These are phyloP conservation scores for Metschnikowia kunwiensis DNA, from an alignment of 805 yeast species.

Conservation along the genomic window DNA sequence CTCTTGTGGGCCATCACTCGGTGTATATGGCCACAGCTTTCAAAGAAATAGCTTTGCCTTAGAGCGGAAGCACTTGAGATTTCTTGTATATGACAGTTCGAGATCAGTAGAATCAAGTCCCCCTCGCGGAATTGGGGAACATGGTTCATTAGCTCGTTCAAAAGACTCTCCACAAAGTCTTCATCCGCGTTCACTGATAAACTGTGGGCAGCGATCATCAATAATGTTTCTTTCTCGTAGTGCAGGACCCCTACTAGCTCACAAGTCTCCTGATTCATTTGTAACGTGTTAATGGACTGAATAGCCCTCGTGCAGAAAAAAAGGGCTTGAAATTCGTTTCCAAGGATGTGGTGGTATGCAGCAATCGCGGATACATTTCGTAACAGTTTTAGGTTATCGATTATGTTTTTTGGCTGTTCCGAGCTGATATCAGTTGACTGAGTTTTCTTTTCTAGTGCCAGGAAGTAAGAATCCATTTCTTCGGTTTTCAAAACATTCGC, in stretches of 20 bases:
- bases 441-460: background rate
- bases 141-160: constrained; percentile 9
- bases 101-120: no score
- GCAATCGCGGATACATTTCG: constrained; percentile 3
- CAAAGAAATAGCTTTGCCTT: constrained; percentile 12
- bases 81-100: no score
- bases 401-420: background rate
- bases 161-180: constrained; percentile 5
- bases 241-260: constrained; percentile 10
- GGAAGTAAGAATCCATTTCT: background rate
- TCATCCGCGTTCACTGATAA: constrained; percentile 1
- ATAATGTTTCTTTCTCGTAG: constrained; percentile 12
- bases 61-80: constrained; percentile 3
- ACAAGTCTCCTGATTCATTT: background rate
- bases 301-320: constrained; percentile 5
- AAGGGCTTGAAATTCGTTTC: constrained; percentile 1
- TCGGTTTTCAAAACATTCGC: background rate
- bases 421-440: background rate
- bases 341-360: constrained; percentile 3
- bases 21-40: constrained; percentile 13
- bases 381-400: background rate
- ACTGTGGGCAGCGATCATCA: constrained; percentile 11
- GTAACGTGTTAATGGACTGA: background rate
- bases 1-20: constrained; percentile 8
- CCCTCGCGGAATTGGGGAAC: no score